Percentiles rank a stretch among this genome's conserved stretches.
phyloP scores from a whole-genome alignment of 2,329 filamentous ascomycete species.

The Sphaerostilbella broomeana region DNA sequence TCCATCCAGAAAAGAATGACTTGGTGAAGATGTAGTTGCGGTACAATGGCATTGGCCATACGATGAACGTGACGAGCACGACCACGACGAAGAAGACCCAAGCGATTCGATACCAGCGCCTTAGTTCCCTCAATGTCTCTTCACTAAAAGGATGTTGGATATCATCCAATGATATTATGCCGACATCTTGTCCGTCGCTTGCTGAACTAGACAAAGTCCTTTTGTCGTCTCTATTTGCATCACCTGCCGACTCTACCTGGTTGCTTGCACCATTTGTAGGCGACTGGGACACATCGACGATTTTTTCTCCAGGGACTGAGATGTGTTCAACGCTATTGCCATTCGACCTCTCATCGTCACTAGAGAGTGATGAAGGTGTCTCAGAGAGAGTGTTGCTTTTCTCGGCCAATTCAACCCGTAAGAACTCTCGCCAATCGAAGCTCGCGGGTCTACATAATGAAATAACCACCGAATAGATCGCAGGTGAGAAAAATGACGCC shows the following conservation, averaged over 20 bases:
- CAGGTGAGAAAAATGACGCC: conserved; percentile 9
- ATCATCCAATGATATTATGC: background rate
- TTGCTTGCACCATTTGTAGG: conserved; percentile 1
- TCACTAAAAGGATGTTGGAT: conserved; percentile 6
- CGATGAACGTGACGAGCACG: conserved; percentile 7
- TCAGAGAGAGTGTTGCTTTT: background rate
- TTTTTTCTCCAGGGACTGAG: background rate
- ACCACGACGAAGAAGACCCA: conserved; percentile 7
- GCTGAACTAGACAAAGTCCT: background rate
- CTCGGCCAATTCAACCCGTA: conserved; percentile 6
- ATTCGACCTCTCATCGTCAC: background rate
- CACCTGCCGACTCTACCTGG: background rate
- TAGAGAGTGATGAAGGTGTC: background rate
- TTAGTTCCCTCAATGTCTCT: conserved; percentile 3
- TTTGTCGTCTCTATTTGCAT: background rate
- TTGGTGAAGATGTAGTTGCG: conserved; percentile 10
- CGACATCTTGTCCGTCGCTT: background rate
- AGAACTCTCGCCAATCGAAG: conserved; percentile 9
- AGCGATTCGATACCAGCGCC: conserved; percentile 8
- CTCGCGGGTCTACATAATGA: conserved; percentile 6
- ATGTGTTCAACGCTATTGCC: background rate
- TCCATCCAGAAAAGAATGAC: conserved; percentile 7
- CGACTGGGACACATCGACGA: background rate
- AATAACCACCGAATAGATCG: conserved; percentile 5
- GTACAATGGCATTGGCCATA: conserved; percentile 11